Percentiles rank a stretch among this genome's conserved stretches.
phyloP scores from a whole-genome alignment of 306 rosid species.

The Abrus pulchellus region DNA sequence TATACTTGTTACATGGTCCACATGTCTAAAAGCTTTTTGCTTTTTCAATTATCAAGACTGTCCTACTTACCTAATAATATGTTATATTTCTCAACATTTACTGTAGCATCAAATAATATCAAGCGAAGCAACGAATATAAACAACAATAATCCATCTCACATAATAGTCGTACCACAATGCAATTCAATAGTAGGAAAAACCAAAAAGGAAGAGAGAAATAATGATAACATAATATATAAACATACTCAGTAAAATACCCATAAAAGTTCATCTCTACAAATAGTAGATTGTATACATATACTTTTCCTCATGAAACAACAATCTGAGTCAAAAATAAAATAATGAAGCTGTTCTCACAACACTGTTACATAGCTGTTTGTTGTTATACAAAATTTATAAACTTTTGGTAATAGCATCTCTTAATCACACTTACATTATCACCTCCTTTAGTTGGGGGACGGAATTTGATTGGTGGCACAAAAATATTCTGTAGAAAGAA shows the following conservation, averaged over 20 bases:
- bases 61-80: background rate
- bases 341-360: background rate
- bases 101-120: background rate
- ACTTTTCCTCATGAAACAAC: constrained; percentile 7
- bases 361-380: background rate
- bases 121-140: constrained; percentile 8
- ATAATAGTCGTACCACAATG: background rate
- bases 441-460: constrained; percentile 87
- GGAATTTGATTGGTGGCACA: constrained; percentile 92
- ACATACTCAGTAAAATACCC: background rate
- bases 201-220: background rate
- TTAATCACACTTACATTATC: constrained; percentile 70
- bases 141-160: constrained; percentile 14
- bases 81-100: background rate
- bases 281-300: background rate
- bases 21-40: constrained; percentile 1
- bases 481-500: constrained; percentile 89
- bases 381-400: background rate
- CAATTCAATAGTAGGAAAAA: constrained; percentile 20
- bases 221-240: constrained; percentile 5
- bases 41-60: background rate
- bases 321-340: constrained; percentile 1
- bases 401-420: constrained; percentile 1
- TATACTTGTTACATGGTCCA: background rate
- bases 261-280: constrained; percentile 12